Conservation (phyloP, 352 stramenopile genomes). For the Hyaloperonospora arabidopsidis region DNA sequence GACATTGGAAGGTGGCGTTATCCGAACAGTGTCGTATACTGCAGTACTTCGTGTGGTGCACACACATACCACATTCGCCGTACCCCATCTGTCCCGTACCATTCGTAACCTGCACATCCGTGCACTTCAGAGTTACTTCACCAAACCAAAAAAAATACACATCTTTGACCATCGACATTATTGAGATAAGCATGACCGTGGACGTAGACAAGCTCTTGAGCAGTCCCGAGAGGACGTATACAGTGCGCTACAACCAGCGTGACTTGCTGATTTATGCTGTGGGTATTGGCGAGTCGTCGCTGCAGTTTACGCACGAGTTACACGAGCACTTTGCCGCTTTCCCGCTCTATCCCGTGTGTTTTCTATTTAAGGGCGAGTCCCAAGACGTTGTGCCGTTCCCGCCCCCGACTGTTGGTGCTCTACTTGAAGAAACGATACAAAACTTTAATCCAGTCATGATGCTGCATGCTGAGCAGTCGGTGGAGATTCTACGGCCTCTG, state of each 20-base stretch:
- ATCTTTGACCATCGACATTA: neutral
- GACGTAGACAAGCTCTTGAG: slow-evolving; percentile 59
- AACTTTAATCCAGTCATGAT: slow-evolving; percentile 76
- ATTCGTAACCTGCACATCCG: no score
- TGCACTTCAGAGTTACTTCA: no score
- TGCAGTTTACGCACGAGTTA: slow-evolving; percentile 87
- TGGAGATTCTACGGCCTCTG: slow-evolving; percentile 70
- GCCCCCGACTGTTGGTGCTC: slow-evolving; percentile 46
- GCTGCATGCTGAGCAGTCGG: slow-evolving; percentile 76
- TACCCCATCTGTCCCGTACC: no score
- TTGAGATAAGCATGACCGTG: slow-evolving; percentile 31
- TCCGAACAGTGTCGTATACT: neutral
- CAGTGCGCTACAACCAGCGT: slow-evolving; percentile 78
- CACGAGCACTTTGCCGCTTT: slow-evolving; percentile 81
- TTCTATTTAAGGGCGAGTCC: slow-evolving; percentile 81
- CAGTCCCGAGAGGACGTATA: slow-evolving; percentile 40
- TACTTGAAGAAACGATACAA: slow-evolving; percentile 50
- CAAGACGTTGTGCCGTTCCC: slow-evolving; percentile 86
- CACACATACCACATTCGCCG: no score
- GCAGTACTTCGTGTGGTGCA: no score
- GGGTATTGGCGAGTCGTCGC: slow-evolving; percentile 77
- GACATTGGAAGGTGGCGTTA: slow-evolving; percentile 16
- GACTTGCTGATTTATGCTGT: slow-evolving; percentile 85
- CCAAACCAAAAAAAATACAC: neutral
- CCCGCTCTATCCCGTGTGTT: slow-evolving; percentile 81